These are phyloP conservation scores for Castanospermum australe DNA, from an alignment of 306 rosid genomes.

Conservation along the genomic window DNA sequence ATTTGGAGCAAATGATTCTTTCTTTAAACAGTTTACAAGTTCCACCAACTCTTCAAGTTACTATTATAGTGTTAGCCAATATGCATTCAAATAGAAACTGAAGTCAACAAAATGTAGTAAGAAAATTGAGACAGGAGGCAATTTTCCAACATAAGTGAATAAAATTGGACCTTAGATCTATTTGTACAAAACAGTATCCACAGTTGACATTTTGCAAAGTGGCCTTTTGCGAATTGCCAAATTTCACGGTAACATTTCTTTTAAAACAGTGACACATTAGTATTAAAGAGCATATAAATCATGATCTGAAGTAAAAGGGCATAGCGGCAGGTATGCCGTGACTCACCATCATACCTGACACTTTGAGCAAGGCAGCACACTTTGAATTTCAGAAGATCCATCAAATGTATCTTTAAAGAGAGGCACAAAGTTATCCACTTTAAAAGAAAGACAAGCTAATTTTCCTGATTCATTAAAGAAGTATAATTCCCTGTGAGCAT, in stretches of 20 bases:
- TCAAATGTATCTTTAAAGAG: conserved; percentile 20
- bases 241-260: background rate
- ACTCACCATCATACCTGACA: conserved; percentile 89
- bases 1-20: background rate
- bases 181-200: background rate
- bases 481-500: background rate
- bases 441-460: conserved; percentile 39
- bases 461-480: conserved; percentile 48
- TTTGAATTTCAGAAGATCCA: conserved; percentile 25
- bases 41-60: background rate
- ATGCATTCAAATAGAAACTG: background rate
- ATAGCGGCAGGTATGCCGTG: conserved; percentile 12
- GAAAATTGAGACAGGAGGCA: background rate
- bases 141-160: background rate
- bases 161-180: background rate
- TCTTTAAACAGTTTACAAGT: background rate
- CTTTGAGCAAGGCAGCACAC: conserved; percentile 43
- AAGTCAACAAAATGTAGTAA: background rate
- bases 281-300: background rate
- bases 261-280: background rate
- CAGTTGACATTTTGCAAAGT: background rate
- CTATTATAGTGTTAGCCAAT: background rate
- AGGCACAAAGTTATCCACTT: conserved; percentile 42
- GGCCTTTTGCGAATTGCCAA: background rate
- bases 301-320: background rate